Evolutionary conservation across 2,329 filamentous ascomycete genomes (phyloP).

Genomic region (Sporothrix phasma): DNA sequence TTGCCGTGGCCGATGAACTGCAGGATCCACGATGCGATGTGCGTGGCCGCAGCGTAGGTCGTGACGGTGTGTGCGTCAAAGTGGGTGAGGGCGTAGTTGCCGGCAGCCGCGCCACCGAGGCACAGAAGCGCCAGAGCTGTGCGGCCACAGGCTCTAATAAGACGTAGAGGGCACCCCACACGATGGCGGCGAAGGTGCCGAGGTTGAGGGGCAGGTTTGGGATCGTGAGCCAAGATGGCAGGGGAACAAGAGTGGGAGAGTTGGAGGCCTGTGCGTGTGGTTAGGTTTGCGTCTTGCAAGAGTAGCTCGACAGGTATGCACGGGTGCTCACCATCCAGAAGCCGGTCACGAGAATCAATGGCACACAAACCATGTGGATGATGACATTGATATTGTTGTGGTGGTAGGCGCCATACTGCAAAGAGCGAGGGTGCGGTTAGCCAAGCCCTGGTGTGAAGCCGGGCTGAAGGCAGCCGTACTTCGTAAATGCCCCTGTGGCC

Average conservation of each 20-base stretch:
- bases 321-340: constrained; percentile 56
- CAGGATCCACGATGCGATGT: constrained; percentile 69
- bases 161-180: constrained; percentile 74
- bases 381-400: constrained; percentile 65
- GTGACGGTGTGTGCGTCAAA: constrained; percentile 39
- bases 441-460: neutral
- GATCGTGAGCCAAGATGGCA: constrained; percentile 56
- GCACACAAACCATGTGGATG: constrained; percentile 74
- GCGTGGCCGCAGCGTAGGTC: constrained; percentile 49
- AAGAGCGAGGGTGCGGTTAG: neutral
- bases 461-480: neutral
- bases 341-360: constrained; percentile 59
- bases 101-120: constrained; percentile 61
- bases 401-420: constrained; percentile 75
- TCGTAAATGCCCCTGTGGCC: no score
- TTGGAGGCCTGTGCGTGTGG: constrained; percentile 43
- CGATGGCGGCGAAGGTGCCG: constrained; percentile 52
- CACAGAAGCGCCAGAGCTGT: constrained; percentile 66
- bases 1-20: constrained; percentile 89
- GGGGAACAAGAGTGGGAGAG: constrained; percentile 51
- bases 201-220: constrained; percentile 58
- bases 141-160: constrained; percentile 88
- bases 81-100: constrained; percentile 62
- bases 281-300: no score
- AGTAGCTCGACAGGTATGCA: no score